Base-by-base conservation (phyloP, 805 yeast genomes). In the Pichia kluyveri region DNA sequence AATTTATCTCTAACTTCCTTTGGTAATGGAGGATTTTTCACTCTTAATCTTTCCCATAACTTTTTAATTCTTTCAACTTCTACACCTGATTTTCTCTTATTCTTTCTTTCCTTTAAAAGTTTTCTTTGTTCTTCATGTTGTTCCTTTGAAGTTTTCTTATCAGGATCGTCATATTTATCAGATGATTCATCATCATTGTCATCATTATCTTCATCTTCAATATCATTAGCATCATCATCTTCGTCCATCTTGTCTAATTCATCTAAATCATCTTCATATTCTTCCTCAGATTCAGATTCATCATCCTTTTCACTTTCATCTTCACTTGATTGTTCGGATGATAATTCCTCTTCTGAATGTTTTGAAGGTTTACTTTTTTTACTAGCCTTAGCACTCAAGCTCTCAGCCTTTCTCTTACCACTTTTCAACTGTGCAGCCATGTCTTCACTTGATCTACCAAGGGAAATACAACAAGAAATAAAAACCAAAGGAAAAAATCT, bases 1-100 rank as follows among this genome's bases (percentile, higher is more conserved):
- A 89, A 71, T 65, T 83, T 83, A 53, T 82, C 83, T 64, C 96
- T 80, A 15, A 80, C 75, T 50, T 75, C 81, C 56, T 84, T 82
- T 43, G 95, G 85, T 47, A 89, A 71, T 26, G 90, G 82, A 40
- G 95, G 95, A 50, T 77, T 80, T 58, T 86, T 86, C 34, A 85
- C 91, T 67, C 98, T 79, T 59, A 91, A 72, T 64, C 78, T 80
- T 71, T 90, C 98, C 99, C 99, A 91, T 40, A 91, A 63, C 32
- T 76, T 72, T 66, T 91, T 91, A 67, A 91, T 88, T 55, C 79
- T 77, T 65, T 86, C 88, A 44, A 91, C 89, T 66, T 84, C 86
- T 37, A 69, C 69, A 58, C 97, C 98, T n/a, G 93, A 77, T 62
- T 84, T 86, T 70, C 96, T 81, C 62, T 82, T 80, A 54, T 87